Base-by-base conservation (phyloP, 495 filamentous ascomycete genomes). In the Aspergillus homomorphus region DNA sequence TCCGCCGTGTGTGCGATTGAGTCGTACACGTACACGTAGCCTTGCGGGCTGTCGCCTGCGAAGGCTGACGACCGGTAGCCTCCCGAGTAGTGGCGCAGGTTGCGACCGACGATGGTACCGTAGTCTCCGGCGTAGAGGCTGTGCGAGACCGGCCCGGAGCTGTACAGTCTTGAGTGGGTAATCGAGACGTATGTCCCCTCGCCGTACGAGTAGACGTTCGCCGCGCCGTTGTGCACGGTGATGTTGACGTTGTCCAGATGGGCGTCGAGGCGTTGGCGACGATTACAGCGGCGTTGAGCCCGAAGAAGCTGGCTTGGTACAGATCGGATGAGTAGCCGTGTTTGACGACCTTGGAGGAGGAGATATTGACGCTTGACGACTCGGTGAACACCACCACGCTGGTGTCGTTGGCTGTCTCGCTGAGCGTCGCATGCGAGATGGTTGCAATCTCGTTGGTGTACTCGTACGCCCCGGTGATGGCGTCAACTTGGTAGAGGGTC, bases 51-150 rank as follows among this genome's bases (percentile, higher is more conserved):
- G 44, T 63, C 63, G 7, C 63, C 63, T 3, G 63, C 60, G 60
- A 66, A 66, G 7, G 57, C 57, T 1, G 63, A 66, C 1, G 53
- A 63, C 9, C 63, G 60, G 19, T 58, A 23, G n/a, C 63, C 63
- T 2, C 63, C 63, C 20, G 63, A 60, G 42, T 58, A 63, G 20
- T 57, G 42, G 6, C 55, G 51, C 1, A 63, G 12, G 24, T 63
- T 61, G 24, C 20, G 50, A 15, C 43, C 64, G 9, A 53, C 30
- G 18, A 63, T 58, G 20, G 64, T 66, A 5, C 64, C 64, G 18
- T 66, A 59, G 1, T 61, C 64, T 4, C 57, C 52, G 1, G 64
- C 64, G 19, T 66, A 66, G 4, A 66, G 46, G 4, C 58, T 61
- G 42, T 63, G 64, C 3, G 54, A 56, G 2, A 63, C 58, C 1